Evolutionary conservation across 768 basidiomycete genomes (phyloP).

Genomic region (Hygrocybe punicea): DNA sequence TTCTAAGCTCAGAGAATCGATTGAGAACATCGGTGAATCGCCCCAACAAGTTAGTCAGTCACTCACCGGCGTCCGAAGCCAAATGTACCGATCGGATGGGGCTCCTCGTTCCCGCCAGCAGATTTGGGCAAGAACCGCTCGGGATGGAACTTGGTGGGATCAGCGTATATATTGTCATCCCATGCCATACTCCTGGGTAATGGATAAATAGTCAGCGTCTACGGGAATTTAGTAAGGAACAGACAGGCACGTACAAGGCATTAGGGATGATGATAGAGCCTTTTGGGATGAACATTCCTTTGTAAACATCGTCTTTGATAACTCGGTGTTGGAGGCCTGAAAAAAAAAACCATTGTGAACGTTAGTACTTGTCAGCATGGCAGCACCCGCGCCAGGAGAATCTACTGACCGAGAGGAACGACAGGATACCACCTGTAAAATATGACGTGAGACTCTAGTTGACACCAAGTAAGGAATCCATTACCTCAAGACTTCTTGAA

Average conservation of each 20-base stretch:
- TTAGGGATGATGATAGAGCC: slow-evolving; percentile 31
- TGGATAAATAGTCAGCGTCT: neutral
- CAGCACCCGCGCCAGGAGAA: slow-evolving; percentile 12
- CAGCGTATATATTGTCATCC: slow-evolving; percentile 22
- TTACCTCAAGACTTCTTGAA: slow-evolving; percentile 18
- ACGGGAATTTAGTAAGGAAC: neutral
- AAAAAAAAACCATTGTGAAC: slow-evolving; percentile 19
- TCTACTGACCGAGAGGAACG: slow-evolving; percentile 16
- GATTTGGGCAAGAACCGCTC: slow-evolving; percentile 19
- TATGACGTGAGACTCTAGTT: neutral
- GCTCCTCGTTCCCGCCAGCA: slow-evolving; percentile 21
- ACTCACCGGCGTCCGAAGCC: slow-evolving; percentile 17
- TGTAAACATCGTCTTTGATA: slow-evolving; percentile 28
- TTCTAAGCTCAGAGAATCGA: no score
- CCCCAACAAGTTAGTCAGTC: no score
- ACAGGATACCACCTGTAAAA: neutral
- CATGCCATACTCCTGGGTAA: slow-evolving; percentile 24
- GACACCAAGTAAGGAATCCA: neutral
- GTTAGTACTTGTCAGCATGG: slow-evolving; percentile 25
- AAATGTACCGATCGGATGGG: slow-evolving; percentile 20
- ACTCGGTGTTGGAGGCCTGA: slow-evolving; percentile 27
- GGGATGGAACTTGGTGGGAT: slow-evolving; percentile 27
- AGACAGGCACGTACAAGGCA: slow-evolving; percentile 10
- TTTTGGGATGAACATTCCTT: slow-evolving; percentile 38
- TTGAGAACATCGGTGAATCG: no score